Percentiles rank a stretch among this genome's conserved stretches.
These are phyloP conservation scores for Lepidium didymum DNA, from an alignment of 345 rosid genomes.

Conservation along the genomic window DNA sequence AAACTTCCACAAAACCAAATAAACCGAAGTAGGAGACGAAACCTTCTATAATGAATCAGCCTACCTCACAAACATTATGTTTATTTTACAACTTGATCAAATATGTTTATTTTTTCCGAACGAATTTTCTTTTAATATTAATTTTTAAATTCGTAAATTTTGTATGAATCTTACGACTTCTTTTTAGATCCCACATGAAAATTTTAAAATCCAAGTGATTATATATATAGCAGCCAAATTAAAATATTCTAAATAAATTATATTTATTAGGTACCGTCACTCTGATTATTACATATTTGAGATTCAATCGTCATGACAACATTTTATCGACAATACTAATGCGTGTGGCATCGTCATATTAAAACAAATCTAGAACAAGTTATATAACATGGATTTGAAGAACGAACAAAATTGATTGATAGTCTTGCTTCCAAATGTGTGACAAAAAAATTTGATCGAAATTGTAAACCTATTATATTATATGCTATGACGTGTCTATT, in stretches of 20 bases:
- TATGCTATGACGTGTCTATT: neutral
- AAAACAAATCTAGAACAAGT: neutral
- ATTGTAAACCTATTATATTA: neutral
- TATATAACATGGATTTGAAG: neutral
- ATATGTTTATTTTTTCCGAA: too few relatives aligned
- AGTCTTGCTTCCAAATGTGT: slow-evolving; percentile 18
- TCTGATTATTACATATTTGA: neutral
- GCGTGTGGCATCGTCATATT: neutral
- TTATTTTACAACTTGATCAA: too few relatives aligned
- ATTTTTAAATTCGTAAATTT: too few relatives aligned
- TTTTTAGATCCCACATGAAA: neutral
- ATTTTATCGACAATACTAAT: neutral
- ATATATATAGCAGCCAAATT: neutral
- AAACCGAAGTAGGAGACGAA: too few relatives aligned
- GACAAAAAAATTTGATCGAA: neutral
- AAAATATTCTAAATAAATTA: neutral
- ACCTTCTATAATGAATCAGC: too few relatives aligned
- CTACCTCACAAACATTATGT: too few relatives aligned
- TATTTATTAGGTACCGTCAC: neutral
- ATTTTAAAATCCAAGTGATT: neutral
- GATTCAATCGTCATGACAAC: neutral
- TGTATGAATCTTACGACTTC: neutral
- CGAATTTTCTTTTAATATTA: too few relatives aligned
- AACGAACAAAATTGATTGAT: neutral
- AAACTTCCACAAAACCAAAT: too few relatives aligned